Base-by-base conservation (phyloP, 2,329 filamentous ascomycete genomes). In the Aschersonia sp. region DNA sequence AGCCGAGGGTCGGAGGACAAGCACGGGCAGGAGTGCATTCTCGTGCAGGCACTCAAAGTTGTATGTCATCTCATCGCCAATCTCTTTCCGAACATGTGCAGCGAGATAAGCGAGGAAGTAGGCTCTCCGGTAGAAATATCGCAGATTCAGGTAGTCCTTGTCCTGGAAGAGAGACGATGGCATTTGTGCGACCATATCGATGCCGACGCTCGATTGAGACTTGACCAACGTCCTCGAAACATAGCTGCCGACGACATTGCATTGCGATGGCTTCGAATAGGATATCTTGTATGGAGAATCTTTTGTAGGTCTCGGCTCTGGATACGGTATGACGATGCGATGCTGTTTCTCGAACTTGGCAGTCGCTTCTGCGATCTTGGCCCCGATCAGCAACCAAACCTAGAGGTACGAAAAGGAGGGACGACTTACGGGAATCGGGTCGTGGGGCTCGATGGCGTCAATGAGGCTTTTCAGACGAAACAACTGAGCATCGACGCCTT, bases 121-220 rank as follows among this genome's bases (percentile, higher is more conserved):
- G 10, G 92, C 85, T 53, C 89, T 75, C 58, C 95, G 94, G 68
- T 96, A 89, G 60, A 96, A 95, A 67, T 94, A 97, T 51, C 92
- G 79, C 69, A 92, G 76, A 62, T 95, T 88, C 45, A 89, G 73
- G 61, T 90, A 96, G 64, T 98, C 92, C 66, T 97, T 97, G 43
- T 94, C 86, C 59, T 95, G 87, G 57, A 97, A 89, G 10, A 95
- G 66, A 1, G 75, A 68, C 49, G 69, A 64, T 5, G 92, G 90
- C 79, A 98, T 94, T 44, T 85, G 84, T 12, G 94, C 79, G 5
- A 90, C 80, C 74, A 97, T 78, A 63, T 97, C 90, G 50, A 96
- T 72, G 12, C 75, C 71, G 30, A 81, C 66, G 30, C 62, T 63
- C 45, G 67, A 64, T 54, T 82, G 77, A 9, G 73, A 71, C 57